Base-by-base conservation (phyloP, 2,329 filamentous ascomycete genomes). In the Aspergillus terreus region DNA sequence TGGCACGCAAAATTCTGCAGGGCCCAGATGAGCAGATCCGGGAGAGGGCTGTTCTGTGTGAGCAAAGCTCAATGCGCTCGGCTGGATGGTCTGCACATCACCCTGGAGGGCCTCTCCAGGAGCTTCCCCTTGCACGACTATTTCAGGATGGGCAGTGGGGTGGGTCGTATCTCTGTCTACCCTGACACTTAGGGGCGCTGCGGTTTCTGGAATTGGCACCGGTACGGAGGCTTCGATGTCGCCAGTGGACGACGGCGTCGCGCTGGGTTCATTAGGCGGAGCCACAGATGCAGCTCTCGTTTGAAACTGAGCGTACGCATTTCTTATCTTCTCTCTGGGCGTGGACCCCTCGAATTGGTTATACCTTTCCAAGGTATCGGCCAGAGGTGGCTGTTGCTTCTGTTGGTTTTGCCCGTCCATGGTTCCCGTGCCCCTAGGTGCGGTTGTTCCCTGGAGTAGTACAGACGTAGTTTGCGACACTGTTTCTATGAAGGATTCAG, bases 201-300 rank as follows among this genome's bases (percentile, higher is more conserved):
- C 60, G 21, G 54, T 60, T 51, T 70, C 66, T 0, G 67, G 65
- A 2, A 64, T 48, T 30, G 65, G 50, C 10, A 58, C 51, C 23
- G 66, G 59, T 2, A 54, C 57, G 7, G 61, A 60, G 42, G 71
- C 59, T 33, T 73, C 69, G 32, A 74, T 71, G 60, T 73, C 71
- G 6, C 65, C 70, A 4, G 66, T 63, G 27, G 71, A 73, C n/a
- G 72, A 74, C n/a, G 72, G 70, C 5, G 71, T 74, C n/a, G 54
- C 63, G 23, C 68, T 70, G n/a, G 58, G 50, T 43, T 61, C 62
- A n/a, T 52, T 52, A 40, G 61, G 60, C 19, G 57, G 47, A 21
- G 60, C 44, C 7, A 36, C 49, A 23, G 56, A 32, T 40, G 51
- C 55, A n/a, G 47, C 46, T 45, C 56, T 63, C 23, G 63, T 62